Base-by-base conservation (phyloP, 164 flowering plant species). In the Chimonanthus salicifolius region DNA sequence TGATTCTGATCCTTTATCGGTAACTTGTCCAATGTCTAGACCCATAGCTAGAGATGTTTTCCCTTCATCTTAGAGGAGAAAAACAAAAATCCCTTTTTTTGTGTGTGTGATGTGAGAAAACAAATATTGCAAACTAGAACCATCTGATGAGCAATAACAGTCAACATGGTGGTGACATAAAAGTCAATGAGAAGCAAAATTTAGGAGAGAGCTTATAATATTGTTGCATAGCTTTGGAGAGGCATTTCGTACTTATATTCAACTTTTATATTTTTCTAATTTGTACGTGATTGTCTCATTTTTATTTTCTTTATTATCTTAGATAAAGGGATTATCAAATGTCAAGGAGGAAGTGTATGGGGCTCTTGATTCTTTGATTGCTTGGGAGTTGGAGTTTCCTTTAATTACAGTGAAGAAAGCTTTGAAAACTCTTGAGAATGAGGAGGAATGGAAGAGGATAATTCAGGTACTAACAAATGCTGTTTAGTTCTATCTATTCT, bases 311-410 rank as follows among this genome's bases (percentile, higher is more conserved):
- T 4, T 10, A 50, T 15, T 11, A 46, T 48, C 9, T 64, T 75
- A 94, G 98, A 80, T 94, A 70, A 92, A 87, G 69, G 92, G 77
- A 45, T 74, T 92, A 74, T 94, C 98, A 16, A 91, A 94, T 87
- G 95, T 91, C 45, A 94, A 94, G 80, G 98, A 94, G 80, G 98
- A 92, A 85, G 93, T 94, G 13, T 94, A 89, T 73, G 98, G 98
- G 72, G 97, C 98, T n/a, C 97, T 94, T 82, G 98, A 94, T 85
- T 82, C 97, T 18, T 92, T 89, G 74, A 81, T 92, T 81, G 98
- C 98, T 18, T 94, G 98, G 98, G 98, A 94, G 68, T 74, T 94
- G 69, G 98, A 94, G 77, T 94, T 94, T 74, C 97, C 98, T 77
- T 75, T 92, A 48, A 87, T 94, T 69, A 79, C 86, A 18, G 98